Evolutionary conservation across 805 yeast species (phyloP).

Genomic region (Candida odintsovae): DNA sequence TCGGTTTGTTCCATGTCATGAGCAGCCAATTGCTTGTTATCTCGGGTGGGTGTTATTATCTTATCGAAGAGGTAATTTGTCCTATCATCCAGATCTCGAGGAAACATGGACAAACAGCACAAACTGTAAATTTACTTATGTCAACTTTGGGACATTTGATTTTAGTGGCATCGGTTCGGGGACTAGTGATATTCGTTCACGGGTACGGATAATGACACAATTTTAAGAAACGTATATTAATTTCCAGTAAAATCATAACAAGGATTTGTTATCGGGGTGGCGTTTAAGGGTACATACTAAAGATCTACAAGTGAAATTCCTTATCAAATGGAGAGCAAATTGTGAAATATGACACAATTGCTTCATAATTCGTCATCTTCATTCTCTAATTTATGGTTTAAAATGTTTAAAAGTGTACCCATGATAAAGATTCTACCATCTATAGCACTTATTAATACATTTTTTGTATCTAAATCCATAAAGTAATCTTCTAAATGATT

Average conservation of each 20-base stretch:
- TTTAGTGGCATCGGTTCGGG: background rate
- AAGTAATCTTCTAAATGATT: slow-evolving; percentile 21
- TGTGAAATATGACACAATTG: no score
- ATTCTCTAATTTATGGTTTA: slow-evolving; percentile 17
- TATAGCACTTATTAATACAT: slow-evolving; percentile 40
- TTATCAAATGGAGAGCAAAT: no score
- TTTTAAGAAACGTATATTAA: background rate
- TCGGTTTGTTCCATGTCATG: background rate
- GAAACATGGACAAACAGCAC: background rate
- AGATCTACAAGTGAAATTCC: no score
- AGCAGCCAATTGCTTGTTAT: background rate
- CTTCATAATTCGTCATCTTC: background rate
- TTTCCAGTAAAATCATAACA: background rate
- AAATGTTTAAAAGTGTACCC: slow-evolving; percentile 27
- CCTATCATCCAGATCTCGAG: background rate
- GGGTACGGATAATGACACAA: background rate
- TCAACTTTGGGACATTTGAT: background rate
- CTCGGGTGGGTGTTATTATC: background rate
- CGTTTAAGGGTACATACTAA: no score
- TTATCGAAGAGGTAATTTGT: background rate
- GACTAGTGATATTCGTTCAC: background rate
- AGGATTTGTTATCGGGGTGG: background rate
- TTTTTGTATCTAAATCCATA: slow-evolving; percentile 34
- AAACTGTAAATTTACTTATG: no score
- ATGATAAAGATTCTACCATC: slow-evolving; percentile 41